Conservation (phyloP, 1,284 basidiomycete genomes). For the Ceratobasidium sp. region DNA sequence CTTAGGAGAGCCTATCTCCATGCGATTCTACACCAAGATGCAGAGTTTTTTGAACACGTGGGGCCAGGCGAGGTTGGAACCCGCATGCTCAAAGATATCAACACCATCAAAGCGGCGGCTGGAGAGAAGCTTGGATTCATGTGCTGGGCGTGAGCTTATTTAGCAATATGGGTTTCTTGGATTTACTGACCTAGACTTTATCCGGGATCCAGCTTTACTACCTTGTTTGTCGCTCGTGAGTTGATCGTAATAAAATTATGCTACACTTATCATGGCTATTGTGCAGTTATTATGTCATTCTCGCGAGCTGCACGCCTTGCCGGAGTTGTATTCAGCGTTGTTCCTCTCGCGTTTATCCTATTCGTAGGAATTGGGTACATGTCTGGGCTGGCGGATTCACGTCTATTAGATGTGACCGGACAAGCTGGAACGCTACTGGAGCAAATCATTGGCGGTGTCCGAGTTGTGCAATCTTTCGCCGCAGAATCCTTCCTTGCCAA, state of each 20-base stretch:
- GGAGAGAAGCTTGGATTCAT: constrained; percentile 58
- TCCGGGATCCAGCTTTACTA: constrained; percentile 23
- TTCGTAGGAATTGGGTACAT: constrained; percentile 54
- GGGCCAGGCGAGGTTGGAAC: constrained; percentile 58
- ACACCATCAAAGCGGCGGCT: constrained; percentile 54
- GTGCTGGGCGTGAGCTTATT: constrained; percentile 50
- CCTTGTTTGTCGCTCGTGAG: constrained; percentile 53
- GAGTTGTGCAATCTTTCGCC: constrained; percentile 58
- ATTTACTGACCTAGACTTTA: not conserved
- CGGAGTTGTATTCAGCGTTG: constrained; percentile 56
- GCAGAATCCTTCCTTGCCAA: constrained; percentile 53
- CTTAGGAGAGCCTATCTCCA: constrained; percentile 57
- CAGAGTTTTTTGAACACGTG: constrained; percentile 57
- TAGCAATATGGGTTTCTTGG: not conserved
- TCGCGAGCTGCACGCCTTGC: constrained; percentile 55
- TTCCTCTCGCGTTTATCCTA: constrained; percentile 54
- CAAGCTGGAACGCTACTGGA: constrained; percentile 57
- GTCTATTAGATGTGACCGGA: constrained; percentile 54
- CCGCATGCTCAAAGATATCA: constrained; percentile 56
- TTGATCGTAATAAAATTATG: not conserved
- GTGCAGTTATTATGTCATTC: constrained; percentile 55
- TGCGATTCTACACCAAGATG: constrained; percentile 57
- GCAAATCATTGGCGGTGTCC: constrained; percentile 56
- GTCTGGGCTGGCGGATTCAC: constrained; percentile 52
- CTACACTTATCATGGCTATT: not conserved